phyloP scores from a whole-genome alignment of 805 yeast genomes.

The Sugiyamaella boreocaroliniensis region DNA sequence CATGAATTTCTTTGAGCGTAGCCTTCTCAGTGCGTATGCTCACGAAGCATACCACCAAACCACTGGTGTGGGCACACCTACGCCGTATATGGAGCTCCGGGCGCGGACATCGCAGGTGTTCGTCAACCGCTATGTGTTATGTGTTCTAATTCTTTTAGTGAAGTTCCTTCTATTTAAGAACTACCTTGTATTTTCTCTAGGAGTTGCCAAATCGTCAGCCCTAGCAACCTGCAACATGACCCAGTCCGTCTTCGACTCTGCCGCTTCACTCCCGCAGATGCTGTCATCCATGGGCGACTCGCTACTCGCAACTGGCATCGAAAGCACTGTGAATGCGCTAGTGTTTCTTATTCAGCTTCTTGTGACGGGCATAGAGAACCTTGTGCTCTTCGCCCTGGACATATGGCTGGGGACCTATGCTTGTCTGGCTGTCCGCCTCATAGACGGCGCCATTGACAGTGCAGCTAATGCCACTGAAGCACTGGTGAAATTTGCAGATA shows the following conservation, averaged over 20 bases:
- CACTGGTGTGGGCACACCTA: neutral
- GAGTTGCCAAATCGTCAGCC: slow-evolving; percentile 35
- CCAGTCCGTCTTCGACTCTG: slow-evolving; percentile 34
- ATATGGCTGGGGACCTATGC: slow-evolving; percentile 79
- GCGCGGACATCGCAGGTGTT: slow-evolving; percentile 32
- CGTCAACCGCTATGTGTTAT: slow-evolving; percentile 55
- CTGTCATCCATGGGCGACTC: slow-evolving; percentile 49
- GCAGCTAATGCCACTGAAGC: slow-evolving; percentile 69
- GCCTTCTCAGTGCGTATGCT: neutral
- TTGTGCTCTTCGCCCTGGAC: slow-evolving; percentile 61
- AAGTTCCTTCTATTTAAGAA: slow-evolving; percentile 54
- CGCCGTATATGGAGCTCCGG: slow-evolving; percentile 16
- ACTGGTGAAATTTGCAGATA: slow-evolving; percentile 54
- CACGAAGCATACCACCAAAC: neutral
- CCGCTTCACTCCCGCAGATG: slow-evolving; percentile 48
- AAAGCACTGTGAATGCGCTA: slow-evolving; percentile 43
- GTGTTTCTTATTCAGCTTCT: slow-evolving; percentile 39
- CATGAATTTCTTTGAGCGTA: neutral
- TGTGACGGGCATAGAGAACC: slow-evolving; percentile 50
- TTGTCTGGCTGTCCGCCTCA: slow-evolving; percentile 68
- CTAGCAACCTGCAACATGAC: slow-evolving; percentile 42
- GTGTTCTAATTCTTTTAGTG: slow-evolving; percentile 42
- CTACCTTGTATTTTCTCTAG: slow-evolving; percentile 40
- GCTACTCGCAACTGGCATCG: slow-evolving; percentile 42
- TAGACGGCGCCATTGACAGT: slow-evolving; percentile 63